phyloP scores from a whole-genome alignment of 2,329 filamentous ascomycete species.

The Xylariaceae sp. region DNA sequence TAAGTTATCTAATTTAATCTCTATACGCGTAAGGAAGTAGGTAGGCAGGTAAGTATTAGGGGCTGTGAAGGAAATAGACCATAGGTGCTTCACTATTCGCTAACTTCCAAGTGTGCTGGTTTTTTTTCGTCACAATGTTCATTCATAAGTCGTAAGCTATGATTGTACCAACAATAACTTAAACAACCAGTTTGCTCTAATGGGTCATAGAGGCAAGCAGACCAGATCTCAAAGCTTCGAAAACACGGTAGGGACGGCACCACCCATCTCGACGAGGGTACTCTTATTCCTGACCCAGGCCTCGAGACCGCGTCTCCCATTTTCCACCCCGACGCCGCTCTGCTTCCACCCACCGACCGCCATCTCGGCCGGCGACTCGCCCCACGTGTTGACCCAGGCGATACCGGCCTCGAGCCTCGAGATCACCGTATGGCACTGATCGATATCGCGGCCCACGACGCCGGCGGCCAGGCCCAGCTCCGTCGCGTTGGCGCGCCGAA shows the following conservation, averaged over 20 bases:
- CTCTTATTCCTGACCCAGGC: conserved; percentile 88
- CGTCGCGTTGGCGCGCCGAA: conserved; percentile 75
- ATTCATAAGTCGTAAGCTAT: no score
- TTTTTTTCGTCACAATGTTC: no score
- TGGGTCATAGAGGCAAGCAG: no score
- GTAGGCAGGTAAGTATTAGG: no score
- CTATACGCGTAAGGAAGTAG: no score
- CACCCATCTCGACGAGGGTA: conserved; percentile 81
- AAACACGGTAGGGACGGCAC: conserved; percentile 72
- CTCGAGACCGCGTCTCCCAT: conserved; percentile 76
- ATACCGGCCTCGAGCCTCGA: conserved; percentile 78
- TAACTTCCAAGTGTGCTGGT: no score
- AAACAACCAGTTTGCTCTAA: no score
- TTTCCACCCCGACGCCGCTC: conserved; percentile 86
- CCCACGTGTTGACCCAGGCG: conserved; percentile 93
- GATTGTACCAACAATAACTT: no score
- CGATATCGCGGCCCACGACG: conserved; percentile 77
- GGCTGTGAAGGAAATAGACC: no score
- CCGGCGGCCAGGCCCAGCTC: conserved; percentile 80
- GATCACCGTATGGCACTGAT: conserved; percentile 72
- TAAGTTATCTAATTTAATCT: no score
- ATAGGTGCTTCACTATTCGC: no score
- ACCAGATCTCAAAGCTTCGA: conserved; percentile 58
- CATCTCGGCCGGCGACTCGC: conserved; percentile 91
- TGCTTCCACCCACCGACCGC: conserved; percentile 90